Conservation (phyloP, 768 basidiomycete genomes). For the Mycena galericulata region DNA sequence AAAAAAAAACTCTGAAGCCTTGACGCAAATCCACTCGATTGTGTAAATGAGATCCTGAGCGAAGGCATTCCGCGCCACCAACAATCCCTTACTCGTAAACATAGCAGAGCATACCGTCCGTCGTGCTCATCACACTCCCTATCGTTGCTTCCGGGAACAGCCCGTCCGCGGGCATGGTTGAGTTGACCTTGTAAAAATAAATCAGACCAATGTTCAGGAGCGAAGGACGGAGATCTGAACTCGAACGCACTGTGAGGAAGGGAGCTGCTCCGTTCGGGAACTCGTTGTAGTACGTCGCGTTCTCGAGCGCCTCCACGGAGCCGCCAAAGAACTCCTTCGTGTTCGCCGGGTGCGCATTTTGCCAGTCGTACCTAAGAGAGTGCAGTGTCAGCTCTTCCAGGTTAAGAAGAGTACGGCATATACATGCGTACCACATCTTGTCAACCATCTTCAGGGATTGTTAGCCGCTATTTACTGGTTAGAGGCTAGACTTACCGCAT, state of each 20-base stretch:
- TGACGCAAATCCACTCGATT: too few relatives aligned
- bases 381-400: background rate
- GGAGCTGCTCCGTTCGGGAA: slow-evolving; percentile 45
- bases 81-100: slow-evolving; percentile 50
- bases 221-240: slow-evolving; percentile 12
- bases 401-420: background rate
- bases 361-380: slow-evolving; percentile 48
- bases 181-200: slow-evolving; percentile 27
- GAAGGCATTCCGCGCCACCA: too few relatives aligned
- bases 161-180: slow-evolving; percentile 43
- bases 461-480: too few relatives aligned
- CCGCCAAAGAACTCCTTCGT: slow-evolving; percentile 46
- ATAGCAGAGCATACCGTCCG: slow-evolving; percentile 48
- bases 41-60: too few relatives aligned
- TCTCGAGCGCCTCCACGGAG: slow-evolving; percentile 42
- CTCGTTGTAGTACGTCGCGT: slow-evolving; percentile 36
- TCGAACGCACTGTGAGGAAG: slow-evolving; percentile 4
- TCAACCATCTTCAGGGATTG: slow-evolving; percentile 46
- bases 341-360: slow-evolving; percentile 39
- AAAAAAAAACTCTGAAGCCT: too few relatives aligned
- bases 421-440: slow-evolving; percentile 48
- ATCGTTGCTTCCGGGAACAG: slow-evolving; percentile 44
- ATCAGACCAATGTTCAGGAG: slow-evolving; percentile 7
- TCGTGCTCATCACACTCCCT: slow-evolving; percentile 46
- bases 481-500: slow-evolving; percentile 40